A percentile compares a stretch with the other conserved stretches of the same genome.
These are phyloP conservation scores for Petunia axillaris DNA, from an alignment of 257 asterid genomes.

Conservation along the genomic window DNA sequence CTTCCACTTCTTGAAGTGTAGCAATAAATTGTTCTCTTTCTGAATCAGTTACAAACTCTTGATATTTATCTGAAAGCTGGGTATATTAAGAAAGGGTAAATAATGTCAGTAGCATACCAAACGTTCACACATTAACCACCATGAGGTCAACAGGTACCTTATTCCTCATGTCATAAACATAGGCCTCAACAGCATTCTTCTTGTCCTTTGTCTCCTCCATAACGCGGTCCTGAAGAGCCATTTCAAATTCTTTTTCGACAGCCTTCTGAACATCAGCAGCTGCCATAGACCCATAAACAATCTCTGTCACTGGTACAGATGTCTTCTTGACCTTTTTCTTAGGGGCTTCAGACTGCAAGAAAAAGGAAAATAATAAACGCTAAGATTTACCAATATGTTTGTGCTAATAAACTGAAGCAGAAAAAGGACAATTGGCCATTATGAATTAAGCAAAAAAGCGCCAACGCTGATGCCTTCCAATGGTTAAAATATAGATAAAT, in stretches of 20 bases:
- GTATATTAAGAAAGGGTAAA: conserved; percentile 23
- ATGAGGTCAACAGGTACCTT: conserved; percentile 51
- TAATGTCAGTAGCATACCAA: background rate
- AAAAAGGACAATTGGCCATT: background rate
- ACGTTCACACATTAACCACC: background rate
- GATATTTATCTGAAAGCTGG: conserved; percentile 81
- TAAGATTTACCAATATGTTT: background rate
- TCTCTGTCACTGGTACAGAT: conserved; percentile 70
- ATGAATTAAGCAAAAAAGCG: background rate
- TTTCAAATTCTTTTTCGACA: conserved; percentile 90
- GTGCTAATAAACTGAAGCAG: background rate
- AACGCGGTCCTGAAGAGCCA: conserved; percentile 97
- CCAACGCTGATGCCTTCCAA: background rate
- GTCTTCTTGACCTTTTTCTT: conserved; percentile 90
- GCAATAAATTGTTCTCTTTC: conserved; percentile 74
- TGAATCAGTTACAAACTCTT: conserved; percentile 63
- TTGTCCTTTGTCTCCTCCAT: conserved; percentile 99
- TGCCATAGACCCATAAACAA: conserved; percentile 72
- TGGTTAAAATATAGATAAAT: background rate
- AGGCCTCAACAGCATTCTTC: conserved; percentile 96
- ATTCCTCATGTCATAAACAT: conserved; percentile 89
- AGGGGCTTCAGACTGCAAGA: conserved; percentile 59
- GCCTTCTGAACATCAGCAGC: conserved; percentile 80
- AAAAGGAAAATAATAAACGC: background rate
- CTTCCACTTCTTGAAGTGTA: conserved; percentile 88